These are phyloP conservation scores for Sclerotiophoma versabilis DNA, from an alignment of 2,329 filamentous ascomycete species.

Conservation along the genomic window DNA sequence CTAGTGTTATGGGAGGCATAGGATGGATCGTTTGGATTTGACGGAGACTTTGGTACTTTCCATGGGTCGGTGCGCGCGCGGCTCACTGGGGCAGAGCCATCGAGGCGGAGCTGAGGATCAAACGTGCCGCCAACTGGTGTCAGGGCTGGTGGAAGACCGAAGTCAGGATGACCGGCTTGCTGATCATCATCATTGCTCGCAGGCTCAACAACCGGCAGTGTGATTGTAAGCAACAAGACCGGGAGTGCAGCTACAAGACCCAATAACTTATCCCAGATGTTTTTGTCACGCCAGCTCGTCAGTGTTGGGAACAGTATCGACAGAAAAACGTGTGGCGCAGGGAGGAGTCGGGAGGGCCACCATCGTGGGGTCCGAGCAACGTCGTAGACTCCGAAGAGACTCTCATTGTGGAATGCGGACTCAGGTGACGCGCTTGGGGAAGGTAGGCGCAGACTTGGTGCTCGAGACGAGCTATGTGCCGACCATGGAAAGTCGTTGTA, in stretches of 20 bases:
- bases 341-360: slow-evolving; percentile 82
- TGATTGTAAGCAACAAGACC: slow-evolving; percentile 88
- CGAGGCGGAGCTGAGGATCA: slow-evolving; percentile 26
- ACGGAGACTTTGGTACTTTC: background rate
- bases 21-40: slow-evolving; percentile 2
- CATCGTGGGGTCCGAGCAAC: slow-evolving; percentile 63
- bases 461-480: slow-evolving; percentile 52
- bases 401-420: slow-evolving; percentile 57
- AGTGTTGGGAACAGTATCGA: slow-evolving; percentile 87
- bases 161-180: slow-evolving; percentile 32
- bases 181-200: slow-evolving; percentile 54
- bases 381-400: slow-evolving; percentile 50
- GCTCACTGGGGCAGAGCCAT: slow-evolving; percentile 1
- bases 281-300: slow-evolving; percentile 80
- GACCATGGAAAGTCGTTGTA: slow-evolving; percentile 64
- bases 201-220: slow-evolving; percentile 86
- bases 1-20: slow-evolving; percentile 20
- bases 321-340: slow-evolving; percentile 73
- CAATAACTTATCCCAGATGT: slow-evolving; percentile 81
- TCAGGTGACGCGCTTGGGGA: slow-evolving; percentile 58
- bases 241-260: slow-evolving; percentile 86
- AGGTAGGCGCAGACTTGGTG: slow-evolving; percentile 65
- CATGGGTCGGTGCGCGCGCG: slow-evolving; percentile 12
- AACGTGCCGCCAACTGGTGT: slow-evolving; percentile 28
- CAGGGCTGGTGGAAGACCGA: slow-evolving; percentile 41